Evolutionary conservation across 345 rosid genomes (phyloP), one percentile per base, ranked within the genome.

Genomic region (Odontarrhena argentea): DNA sequence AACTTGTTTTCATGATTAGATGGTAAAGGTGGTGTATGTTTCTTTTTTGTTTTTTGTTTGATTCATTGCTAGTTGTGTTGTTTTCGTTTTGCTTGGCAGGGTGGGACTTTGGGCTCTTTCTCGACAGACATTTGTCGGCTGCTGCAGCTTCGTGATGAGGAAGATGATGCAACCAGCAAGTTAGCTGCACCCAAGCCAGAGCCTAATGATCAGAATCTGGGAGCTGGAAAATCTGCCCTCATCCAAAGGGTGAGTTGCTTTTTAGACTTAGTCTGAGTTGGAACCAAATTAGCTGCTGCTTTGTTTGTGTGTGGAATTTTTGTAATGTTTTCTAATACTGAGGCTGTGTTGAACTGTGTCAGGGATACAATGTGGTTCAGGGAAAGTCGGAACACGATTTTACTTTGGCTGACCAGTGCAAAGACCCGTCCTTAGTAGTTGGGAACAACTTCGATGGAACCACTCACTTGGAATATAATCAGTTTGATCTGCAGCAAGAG

Each of bases 101-200:
- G 95, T 63, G 98, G 84, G 58, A 86, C 88, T 79, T 75, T 87
- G 40, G 93, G 86, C 18, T 83, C 96, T 37, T 94, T 94, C 86
- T 85, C 96, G 6, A 67, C 97, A 0, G 99, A 94, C 72, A 91
- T 91, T 67, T 86, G 91, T 68, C 86, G 96, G 70, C 77, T 95
- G 74, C 76, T 95, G 74, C 96, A 91, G 79, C 92, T 89, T 14
- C 79, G 87, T 41, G 97, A 91, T 77, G 99, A 95, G 78, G 96
- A 95, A 80, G 99, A 94, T 77, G 99, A 91, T 77, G 99, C 99
- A 8, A 85, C 96, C 55, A 95, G 99, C 77, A 73, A 83, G 18
- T 75, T 91, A 65, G 83, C 90, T 67, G 81, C 87, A 1, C 96
- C 96, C 18, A 95, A 95, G 87, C 81, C 80, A 0, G 92, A 89